Evolutionary conservation across 2,329 filamentous ascomycete genomes (phyloP), one percentile per base, ranked within the genome.

Genomic region (Thelonectria rubi): DNA sequence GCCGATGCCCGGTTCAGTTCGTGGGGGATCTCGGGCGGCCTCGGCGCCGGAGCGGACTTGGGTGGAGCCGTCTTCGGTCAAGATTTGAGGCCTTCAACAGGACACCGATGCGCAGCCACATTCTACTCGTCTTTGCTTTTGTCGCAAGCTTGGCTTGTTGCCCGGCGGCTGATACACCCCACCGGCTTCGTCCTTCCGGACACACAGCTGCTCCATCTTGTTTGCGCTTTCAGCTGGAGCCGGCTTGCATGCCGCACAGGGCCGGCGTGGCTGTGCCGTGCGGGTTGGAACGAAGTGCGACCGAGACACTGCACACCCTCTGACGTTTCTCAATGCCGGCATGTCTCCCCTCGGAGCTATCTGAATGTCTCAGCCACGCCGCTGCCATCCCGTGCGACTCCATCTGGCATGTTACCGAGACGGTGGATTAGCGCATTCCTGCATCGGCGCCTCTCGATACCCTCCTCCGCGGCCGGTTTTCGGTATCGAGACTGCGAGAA

Each of bases 361-460:
- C 47, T 21, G 14, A 50, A 34, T 56, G 58, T 60, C 58, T 60
- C 52, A 60, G 58, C 52, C 42, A 60, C 58, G 30, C 52, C 52
- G 30, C 52, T 60, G 52, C 52, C 47, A 60, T 47, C 32, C 46
- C 58, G 24, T 50, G 17, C 47, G 49, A 34, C 39, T 18, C 26
- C 24, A 50, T 45, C 48, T 50, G 11, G 32, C 32, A 43, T 47
- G 48, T 47, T 56, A 42, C 46, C 46, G 39, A 34, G 46, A 34
- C 37, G 37, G 54, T 37, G 37, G 32, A 26, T 57, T 50, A 37
- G 47, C 20, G 46, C 18, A 45, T 50, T 8, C 37, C 54, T 48
- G 43, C 34, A 48, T 39, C 39, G 14, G 45, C 17, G 34, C 53
- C 21, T 32, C 18, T 34, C 14, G 32, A 34, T 34, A 8, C 32